A percentile compares a stretch with the other conserved stretches of the same genome.
Conservation (phyloP, 1,284 basidiomycete genomes). For the Quambalaria eucalypti region DNA sequence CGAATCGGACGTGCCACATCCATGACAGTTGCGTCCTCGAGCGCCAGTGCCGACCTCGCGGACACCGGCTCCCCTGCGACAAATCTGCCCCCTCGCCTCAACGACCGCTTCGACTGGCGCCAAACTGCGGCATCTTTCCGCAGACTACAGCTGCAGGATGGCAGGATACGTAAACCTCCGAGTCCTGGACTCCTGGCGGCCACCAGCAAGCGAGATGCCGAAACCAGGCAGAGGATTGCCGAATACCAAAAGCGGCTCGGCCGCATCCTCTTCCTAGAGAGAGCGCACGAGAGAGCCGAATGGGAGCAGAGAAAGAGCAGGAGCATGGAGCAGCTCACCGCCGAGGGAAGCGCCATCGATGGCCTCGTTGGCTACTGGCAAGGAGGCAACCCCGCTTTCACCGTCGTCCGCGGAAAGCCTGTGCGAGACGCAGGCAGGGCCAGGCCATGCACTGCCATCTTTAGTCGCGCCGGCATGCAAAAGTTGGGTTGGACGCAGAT, state of each 20-base stretch:
- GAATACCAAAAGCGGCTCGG: neutral
- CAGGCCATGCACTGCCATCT: neutral
- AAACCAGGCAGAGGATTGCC: neutral
- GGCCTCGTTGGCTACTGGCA: neutral
- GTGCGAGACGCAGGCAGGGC: neutral
- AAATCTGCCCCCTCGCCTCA: neutral
- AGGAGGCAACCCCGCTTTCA: neutral
- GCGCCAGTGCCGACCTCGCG: too few species aligned
- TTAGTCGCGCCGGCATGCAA: neutral
- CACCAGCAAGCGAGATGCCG: neutral
- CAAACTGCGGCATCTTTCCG: neutral
- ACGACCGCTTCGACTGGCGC: constrained; percentile 1
- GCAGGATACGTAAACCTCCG: neutral
- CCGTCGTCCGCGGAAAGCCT: neutral
- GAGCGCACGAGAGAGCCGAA: neutral
- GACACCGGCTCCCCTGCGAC: too few species aligned
- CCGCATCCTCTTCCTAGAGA: neutral
- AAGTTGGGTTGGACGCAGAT: constrained; percentile 7
- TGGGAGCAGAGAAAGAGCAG: neutral
- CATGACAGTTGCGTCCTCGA: too few species aligned
- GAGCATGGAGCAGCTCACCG: neutral
- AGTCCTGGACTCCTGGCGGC: neutral
- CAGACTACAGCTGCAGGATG: neutral
- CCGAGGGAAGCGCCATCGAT: neutral
- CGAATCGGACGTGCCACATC: too few species aligned